Evolutionary conservation across 495 filamentous ascomycete genomes (phyloP).

Genomic region (Penicillium coprophilum): DNA sequence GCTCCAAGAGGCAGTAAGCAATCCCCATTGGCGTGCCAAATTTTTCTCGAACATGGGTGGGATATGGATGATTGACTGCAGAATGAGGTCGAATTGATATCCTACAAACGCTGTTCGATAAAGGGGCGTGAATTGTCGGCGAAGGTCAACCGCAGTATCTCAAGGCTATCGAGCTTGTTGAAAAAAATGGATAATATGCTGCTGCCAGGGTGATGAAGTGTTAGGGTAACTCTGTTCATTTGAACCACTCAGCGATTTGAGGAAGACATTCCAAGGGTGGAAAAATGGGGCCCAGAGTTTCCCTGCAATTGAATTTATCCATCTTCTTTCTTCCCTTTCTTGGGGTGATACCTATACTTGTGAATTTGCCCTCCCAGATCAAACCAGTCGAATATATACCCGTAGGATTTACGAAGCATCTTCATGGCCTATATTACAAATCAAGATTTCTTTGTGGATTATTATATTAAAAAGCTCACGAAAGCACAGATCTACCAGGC

Average conservation of each 20-base stretch:
- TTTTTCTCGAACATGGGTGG: no score
- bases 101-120: not conserved
- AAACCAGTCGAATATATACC: not conserved
- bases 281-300: no score
- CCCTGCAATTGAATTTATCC: not conserved
- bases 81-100: no score
- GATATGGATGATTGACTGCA: no score
- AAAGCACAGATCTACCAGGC: no score
- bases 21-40: no score
- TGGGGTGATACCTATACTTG: not conserved
- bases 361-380: not conserved
- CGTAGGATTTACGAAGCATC: no score
- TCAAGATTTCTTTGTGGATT: no score
- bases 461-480: no score
- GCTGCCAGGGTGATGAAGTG: not conserved
- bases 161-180: not conserved
- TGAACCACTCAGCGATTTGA: not conserved
- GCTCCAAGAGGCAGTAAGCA: no score
- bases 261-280: no score
- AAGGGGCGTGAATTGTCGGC: not conserved
- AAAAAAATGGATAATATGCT: not conserved
- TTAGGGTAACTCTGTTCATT: not conserved
- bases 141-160: not conserved
- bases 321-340: not conserved
- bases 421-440: no score